Percentiles rank a stretch among this genome's conserved stretches.
phyloP scores from a whole-genome alignment of 805 yeast genomes.

The Candida cerambycidarum region DNA sequence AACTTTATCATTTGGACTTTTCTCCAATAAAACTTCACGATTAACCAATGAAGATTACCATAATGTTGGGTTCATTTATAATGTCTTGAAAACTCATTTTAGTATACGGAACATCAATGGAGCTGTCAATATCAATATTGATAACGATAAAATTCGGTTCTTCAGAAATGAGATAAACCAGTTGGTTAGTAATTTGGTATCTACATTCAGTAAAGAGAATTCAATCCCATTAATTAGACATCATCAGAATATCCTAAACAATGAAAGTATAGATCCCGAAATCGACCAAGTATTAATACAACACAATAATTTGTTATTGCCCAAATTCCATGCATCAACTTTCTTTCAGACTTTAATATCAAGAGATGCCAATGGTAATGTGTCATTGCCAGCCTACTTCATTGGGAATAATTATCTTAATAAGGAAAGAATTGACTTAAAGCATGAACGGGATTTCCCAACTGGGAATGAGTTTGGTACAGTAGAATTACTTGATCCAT shows the following conservation, averaged over 20 bases:
- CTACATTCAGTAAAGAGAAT: conserved; percentile 21
- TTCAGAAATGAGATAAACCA: conserved; percentile 26
- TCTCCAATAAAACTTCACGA: conserved; percentile 10
- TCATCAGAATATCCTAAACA: conserved; percentile 19
- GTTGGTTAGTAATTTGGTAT: conserved; percentile 25
- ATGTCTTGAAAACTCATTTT: conserved; percentile 31
- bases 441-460: conserved; percentile 18
- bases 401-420: conserved; percentile 34
- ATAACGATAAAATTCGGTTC: conserved; percentile 16
- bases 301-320: conserved; percentile 37
- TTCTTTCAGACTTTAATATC: conserved; percentile 39
- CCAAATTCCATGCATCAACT: conserved; percentile 33
- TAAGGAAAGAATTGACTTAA: background rate
- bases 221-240: conserved; percentile 19
- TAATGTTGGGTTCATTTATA: conserved; percentile 31
- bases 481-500: conserved; percentile 25
- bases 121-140: conserved; percentile 20
- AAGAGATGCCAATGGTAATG: conserved; percentile 34
- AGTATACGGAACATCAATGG: conserved; percentile 30
- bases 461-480: conserved; percentile 32
- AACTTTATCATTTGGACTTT: conserved; percentile 22
- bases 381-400: conserved; percentile 32
- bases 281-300: conserved; percentile 29
- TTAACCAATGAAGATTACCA: conserved; percentile 29
- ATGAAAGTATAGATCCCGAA: conserved; percentile 9